Evolutionary conservation across 2,329 filamentous ascomycete genomes (phyloP).

Genomic region (Diplodia corticola): DNA sequence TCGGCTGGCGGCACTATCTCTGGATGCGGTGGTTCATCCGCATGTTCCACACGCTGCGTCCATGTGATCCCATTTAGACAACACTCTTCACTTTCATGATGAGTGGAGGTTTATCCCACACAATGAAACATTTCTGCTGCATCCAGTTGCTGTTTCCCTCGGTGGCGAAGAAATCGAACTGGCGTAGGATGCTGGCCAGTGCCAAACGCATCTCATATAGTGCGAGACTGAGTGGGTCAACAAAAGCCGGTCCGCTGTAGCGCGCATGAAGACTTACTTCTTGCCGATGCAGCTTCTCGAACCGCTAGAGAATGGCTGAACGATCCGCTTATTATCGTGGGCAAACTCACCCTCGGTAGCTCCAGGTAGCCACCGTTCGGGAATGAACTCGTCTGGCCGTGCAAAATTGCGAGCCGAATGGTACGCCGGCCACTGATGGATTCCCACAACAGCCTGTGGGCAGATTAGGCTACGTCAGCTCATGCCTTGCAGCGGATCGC

Average conservation of each 20-base stretch:
- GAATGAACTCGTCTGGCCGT: constrained; percentile 31
- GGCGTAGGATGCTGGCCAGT: constrained; percentile 32
- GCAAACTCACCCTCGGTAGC: constrained; percentile 27
- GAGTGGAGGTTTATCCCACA: constrained; percentile 42
- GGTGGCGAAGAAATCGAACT: constrained; percentile 24
- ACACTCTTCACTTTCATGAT: constrained; percentile 29
- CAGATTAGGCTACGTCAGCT: constrained; percentile 24
- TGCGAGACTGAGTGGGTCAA: constrained; percentile 31
- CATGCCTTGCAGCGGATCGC: constrained; percentile 23
- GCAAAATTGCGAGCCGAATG: constrained; percentile 31
- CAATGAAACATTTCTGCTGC: constrained; percentile 33
- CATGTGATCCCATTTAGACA: background rate
- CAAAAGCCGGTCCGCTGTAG: background rate
- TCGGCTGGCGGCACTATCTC: too few relatives aligned
- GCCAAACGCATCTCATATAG: constrained; percentile 46
- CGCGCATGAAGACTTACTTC: constrained; percentile 32
- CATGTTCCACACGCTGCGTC: too few relatives aligned
- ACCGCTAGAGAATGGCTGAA: constrained; percentile 32
- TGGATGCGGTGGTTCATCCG: too few relatives aligned
- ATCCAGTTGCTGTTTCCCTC: constrained; percentile 37
- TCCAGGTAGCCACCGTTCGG: constrained; percentile 38
- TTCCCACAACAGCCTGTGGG: background rate
- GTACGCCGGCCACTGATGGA: constrained; percentile 30
- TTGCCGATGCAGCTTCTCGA: constrained; percentile 37
- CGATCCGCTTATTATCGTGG: constrained; percentile 28